Base-by-base conservation (phyloP, 2,329 filamentous ascomycete genomes). In the Fusarium sublunatum region DNA sequence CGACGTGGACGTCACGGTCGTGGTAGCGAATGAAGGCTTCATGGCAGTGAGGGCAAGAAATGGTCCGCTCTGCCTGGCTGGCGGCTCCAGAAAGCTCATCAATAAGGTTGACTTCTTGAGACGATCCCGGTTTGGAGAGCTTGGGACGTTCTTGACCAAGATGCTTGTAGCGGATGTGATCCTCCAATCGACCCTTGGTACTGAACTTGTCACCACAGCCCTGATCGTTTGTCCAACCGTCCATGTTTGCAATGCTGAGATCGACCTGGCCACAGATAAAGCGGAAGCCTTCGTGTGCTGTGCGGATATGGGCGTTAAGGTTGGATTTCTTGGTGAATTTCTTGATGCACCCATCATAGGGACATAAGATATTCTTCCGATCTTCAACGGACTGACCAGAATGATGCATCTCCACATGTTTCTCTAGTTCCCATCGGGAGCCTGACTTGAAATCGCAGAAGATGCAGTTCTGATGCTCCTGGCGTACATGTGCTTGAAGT, bases 291-390 rank as follows among this genome's bases (percentile, higher is more conserved):
- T 92, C 84, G 72, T 97, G 94, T 0, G 89, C 88, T 10, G 86
- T 88, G 54, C 89, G 88, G 51, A 94, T 81, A 72, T 98, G 94
- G 0, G 88, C 86, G 13, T 89, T 91, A 47, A 96, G 82, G 69
- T 97, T 97, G n/a, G 90, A 89, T 60, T 86, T 87, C 72, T 90
- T 91, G 15, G 91, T 93, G 76, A 97, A 97, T 50, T 82, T 86
- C 71, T 91, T 91, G 52, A 79, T 81, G 74, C 93, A 97, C 22
- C 84, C 88, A 0, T 82, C 77, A 70, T 88, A 83, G 1, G 86
- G 83, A 73, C 94, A 97, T 2, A 78, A 74, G 46, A 89, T 86
- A 1, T 82, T 86, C 74, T 87, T 90, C 56, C 88, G 83, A 48
- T 90, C 86, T 54, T 87, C 82, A 8, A 89, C 76, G 7, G 81